Conservation (phyloP, 306 rosid species). For the Cotoneaster glaucophyllus region DNA sequence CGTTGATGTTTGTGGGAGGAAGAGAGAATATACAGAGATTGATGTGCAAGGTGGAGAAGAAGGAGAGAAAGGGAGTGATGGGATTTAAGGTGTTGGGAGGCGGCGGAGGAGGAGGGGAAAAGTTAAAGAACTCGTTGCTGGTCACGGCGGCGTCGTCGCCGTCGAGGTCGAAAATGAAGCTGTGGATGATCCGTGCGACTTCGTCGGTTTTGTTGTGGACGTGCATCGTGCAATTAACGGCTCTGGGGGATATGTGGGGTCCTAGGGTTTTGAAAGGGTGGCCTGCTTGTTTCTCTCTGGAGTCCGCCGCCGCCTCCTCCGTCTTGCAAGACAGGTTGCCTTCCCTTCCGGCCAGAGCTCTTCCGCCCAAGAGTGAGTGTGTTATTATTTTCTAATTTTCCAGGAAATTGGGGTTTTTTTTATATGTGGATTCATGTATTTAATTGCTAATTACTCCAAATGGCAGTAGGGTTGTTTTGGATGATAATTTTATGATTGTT, state of each 20-base stretch:
- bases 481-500: neutral
- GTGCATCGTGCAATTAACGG: slow-evolving; percentile 80
- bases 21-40: slow-evolving; percentile 17
- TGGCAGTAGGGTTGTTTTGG: neutral
- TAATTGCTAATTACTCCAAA: neutral
- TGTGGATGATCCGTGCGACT: slow-evolving; percentile 92
- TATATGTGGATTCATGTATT: neutral
- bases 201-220: slow-evolving; percentile 88
- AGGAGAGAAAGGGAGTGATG: slow-evolving; percentile 50
- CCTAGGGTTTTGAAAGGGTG: slow-evolving; percentile 97
- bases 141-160: slow-evolving; percentile 30
- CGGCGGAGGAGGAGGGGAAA: slow-evolving; percentile 45
- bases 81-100: slow-evolving; percentile 56
- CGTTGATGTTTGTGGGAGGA: neutral
- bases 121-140: slow-evolving; percentile 43
- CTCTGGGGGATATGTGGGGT: slow-evolving; percentile 89
- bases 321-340: slow-evolving; percentile 35
- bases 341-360: slow-evolving; percentile 41
- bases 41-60: slow-evolving; percentile 45
- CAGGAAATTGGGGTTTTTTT: neutral
- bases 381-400: neutral
- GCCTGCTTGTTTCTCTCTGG: slow-evolving; percentile 90
- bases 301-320: slow-evolving; percentile 36
- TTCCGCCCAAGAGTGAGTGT: slow-evolving; percentile 91
- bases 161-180: slow-evolving; percentile 70